Conservation (phyloP, 2,329 filamentous ascomycete genomes). For the Venturia oleaginea region DNA sequence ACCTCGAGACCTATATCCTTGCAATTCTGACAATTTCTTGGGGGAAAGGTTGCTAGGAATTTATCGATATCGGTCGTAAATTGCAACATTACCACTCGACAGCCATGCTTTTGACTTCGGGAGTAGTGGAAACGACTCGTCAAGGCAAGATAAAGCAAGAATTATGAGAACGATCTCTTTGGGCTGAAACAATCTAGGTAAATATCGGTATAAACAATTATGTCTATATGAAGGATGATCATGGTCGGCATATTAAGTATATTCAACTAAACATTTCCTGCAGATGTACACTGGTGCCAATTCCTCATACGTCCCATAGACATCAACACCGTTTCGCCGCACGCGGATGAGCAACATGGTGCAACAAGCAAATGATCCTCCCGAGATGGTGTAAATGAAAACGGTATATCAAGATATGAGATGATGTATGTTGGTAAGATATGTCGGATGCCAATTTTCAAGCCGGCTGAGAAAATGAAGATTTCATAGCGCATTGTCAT, state of each 20-base stretch:
- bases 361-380: background rate
- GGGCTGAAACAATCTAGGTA: background rate
- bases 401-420: background rate
- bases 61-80: no score
- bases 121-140: no score
- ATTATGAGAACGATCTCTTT: background rate
- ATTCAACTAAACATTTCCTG: background rate
- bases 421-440: background rate
- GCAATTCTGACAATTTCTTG: no score
- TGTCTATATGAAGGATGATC: background rate
- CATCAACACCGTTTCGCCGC: background rate
- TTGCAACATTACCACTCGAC: no score
- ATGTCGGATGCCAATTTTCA: background rate
- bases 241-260: background rate
- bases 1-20: no score
- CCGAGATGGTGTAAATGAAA: background rate
- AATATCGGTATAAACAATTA: background rate
- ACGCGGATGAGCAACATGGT: no score
- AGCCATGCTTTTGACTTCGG: no score
- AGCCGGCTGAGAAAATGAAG: background rate
- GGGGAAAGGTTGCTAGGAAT: no score
- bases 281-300: background rate
- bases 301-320: background rate
- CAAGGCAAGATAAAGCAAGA: no score
- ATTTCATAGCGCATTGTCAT: background rate